These are phyloP conservation scores for Tuber microsphaerosporum DNA, from an alignment of 495 filamentous ascomycete species.

Conservation along the genomic window DNA sequence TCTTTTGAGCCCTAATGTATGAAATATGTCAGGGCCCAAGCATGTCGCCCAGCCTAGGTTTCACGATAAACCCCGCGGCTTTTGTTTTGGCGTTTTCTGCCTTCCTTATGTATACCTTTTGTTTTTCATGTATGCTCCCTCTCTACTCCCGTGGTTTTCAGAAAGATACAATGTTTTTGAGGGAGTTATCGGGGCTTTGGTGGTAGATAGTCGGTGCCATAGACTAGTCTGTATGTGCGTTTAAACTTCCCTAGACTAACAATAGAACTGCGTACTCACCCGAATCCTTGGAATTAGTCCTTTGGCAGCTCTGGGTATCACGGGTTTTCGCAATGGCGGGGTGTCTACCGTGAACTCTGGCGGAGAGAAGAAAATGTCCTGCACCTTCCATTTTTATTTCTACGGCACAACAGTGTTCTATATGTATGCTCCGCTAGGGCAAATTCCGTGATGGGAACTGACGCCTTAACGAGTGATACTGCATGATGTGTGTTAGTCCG, in stretches of 20 bases:
- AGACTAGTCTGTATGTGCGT: not conserved
- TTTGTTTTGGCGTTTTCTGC: not conserved
- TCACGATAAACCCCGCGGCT: not conserved
- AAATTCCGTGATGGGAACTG: too few relatives aligned
- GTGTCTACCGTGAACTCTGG: too few relatives aligned
- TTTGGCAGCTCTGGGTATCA: too few relatives aligned
- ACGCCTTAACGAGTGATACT: too few relatives aligned
- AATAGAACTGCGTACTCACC: not conserved
- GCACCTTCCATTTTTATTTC: too few relatives aligned
- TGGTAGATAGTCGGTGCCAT: not conserved
- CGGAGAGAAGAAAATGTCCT: too few relatives aligned
- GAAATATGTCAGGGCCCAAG: slow-evolving; percentile 10
- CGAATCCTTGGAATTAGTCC: too few relatives aligned
- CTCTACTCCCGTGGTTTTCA: not conserved
- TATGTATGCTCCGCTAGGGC: too few relatives aligned
- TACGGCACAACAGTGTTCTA: too few relatives aligned
- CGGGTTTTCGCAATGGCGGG: too few relatives aligned
- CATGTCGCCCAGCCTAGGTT: not conserved
- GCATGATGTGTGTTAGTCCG: too few relatives aligned
- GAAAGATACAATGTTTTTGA: not conserved
- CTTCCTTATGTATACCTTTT: not conserved
- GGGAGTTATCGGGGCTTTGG: not conserved
- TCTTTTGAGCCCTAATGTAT: slow-evolving; percentile 73
- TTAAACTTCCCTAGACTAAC: not conserved
- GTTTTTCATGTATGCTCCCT: not conserved